Conservation (phyloP, 78 protist genomes). For the Reticulomyxa filosa region DNA sequence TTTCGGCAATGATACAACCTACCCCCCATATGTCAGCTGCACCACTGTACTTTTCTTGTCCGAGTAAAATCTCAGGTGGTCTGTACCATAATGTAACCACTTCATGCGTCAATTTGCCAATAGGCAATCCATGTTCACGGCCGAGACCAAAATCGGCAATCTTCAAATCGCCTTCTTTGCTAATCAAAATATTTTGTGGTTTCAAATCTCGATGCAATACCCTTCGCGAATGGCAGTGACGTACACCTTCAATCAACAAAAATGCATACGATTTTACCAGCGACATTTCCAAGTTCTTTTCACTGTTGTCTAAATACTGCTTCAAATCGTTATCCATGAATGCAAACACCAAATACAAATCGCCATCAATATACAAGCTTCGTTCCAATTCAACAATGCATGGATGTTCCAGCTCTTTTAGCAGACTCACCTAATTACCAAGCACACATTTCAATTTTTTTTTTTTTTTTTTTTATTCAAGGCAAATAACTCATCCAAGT, state of each 20-base stretch:
- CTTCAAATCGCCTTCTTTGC: too few species aligned
- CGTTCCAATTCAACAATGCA: slow-evolving; percentile 78
- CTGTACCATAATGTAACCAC: background rate
- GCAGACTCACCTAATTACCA: slow-evolving; percentile 72
- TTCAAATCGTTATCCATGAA: background rate
- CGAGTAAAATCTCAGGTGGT: background rate
- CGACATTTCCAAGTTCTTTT: too few species aligned
- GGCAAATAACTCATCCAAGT: too few species aligned
- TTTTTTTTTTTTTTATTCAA: too few species aligned
- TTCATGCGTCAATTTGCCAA: background rate
- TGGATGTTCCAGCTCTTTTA: slow-evolving; percentile 76
- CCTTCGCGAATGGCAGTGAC: too few species aligned
- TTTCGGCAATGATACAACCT: slow-evolving; percentile 36
- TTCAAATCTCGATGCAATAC: too few species aligned
- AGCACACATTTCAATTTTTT: too few species aligned
- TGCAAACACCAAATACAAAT: slow-evolving; percentile 22
- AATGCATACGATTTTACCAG: too few species aligned
- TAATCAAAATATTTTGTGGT: too few species aligned
- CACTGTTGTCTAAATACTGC: background rate
- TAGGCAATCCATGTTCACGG: slow-evolving; percentile 1
- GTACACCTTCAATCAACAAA: too few species aligned
- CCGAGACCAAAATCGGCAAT: slow-evolving; percentile 30
- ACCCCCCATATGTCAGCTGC: slow-evolving; percentile 15
- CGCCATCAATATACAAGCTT: too few species aligned
- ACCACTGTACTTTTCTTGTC: background rate